Conservation (phyloP, 345 rosid genomes). For the Kandelia obovata region DNA sequence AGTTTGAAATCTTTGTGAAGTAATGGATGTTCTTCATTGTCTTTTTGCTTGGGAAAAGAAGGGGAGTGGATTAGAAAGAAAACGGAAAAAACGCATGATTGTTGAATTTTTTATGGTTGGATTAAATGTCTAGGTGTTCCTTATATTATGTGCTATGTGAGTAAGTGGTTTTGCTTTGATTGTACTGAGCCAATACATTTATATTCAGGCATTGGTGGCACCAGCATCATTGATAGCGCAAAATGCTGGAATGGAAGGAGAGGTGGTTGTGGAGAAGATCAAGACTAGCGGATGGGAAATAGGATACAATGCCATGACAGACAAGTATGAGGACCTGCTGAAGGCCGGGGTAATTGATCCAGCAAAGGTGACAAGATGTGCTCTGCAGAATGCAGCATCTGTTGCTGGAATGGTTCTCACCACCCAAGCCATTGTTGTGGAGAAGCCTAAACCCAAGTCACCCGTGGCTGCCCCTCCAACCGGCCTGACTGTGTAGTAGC, state of each 20-base stretch:
- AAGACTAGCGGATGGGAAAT: conserved; percentile 77
- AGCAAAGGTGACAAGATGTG: conserved; percentile 92
- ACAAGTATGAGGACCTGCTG: conserved; percentile 78
- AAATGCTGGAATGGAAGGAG: conserved; percentile 94
- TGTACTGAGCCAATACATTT: not conserved
- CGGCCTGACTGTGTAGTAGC: conserved; percentile 50
- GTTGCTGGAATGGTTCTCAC: conserved; percentile 98
- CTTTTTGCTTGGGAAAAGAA: too few relatives aligned
- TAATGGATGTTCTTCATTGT: too few relatives aligned
- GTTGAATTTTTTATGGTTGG: too few relatives aligned
- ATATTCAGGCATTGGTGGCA: conserved; percentile 66
- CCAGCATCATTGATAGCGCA: conserved; percentile 92
- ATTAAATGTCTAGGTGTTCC: too few relatives aligned
- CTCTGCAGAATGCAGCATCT: conserved; percentile 88
- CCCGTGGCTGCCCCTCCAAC: conserved; percentile 52
- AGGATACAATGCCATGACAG: conserved; percentile 94
- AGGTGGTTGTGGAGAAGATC: conserved; percentile 89
- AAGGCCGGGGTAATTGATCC: conserved; percentile 95
- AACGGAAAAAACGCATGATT: too few relatives aligned
- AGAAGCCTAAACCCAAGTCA: conserved; percentile 69
- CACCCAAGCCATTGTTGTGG: conserved; percentile 97
- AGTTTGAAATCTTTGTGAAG: too few relatives aligned
- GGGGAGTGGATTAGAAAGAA: too few relatives aligned
- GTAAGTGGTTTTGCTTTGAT: not conserved
- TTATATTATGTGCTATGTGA: too few relatives aligned